Percentiles rank a stretch among this genome's conserved stretches.
phyloP scores from a whole-genome alignment of 1,284 basidiomycete species.

The Ustanciosporium gigantosporum region DNA sequence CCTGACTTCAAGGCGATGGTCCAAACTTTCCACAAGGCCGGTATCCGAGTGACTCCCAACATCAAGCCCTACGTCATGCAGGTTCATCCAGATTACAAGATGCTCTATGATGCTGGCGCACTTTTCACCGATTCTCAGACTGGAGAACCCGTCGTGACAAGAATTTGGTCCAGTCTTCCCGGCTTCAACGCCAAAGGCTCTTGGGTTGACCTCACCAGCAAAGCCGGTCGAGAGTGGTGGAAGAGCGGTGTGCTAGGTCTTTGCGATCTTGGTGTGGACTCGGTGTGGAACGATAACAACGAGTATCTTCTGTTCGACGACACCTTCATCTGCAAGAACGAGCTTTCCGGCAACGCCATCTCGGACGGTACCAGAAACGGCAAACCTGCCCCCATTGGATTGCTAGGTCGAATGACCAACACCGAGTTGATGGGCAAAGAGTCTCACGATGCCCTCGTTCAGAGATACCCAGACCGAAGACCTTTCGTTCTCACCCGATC shows the following conservation, averaged over 20 bases:
- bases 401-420: conserved; percentile 62
- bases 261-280: conserved; percentile 62
- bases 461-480: conserved; percentile 55
- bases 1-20: conserved; percentile 63
- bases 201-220: conserved; percentile 63
- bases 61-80: conserved; percentile 61
- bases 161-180: conserved; percentile 62
- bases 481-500: conserved; percentile 63
- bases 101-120: conserved; percentile 57
- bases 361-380: conserved; percentile 24
- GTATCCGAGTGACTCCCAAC: conserved; percentile 63
- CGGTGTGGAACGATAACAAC: conserved; percentile 65
- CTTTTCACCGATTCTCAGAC: conserved; percentile 60
- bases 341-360: conserved; percentile 23
- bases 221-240: conserved; percentile 63
- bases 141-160: conserved; percentile 59
- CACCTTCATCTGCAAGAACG: conserved; percentile 54
- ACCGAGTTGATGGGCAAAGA: conserved; percentile 63
- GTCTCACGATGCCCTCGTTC: conserved; percentile 59
- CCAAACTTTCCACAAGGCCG: conserved; percentile 60
- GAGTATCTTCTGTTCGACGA: conserved; percentile 63
- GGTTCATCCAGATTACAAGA: conserved; percentile 60
- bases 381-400: conserved; percentile 49
- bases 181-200: conserved; percentile 62
- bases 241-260: conserved; percentile 60